These are phyloP conservation scores for Kernera saxatilis DNA, from an alignment of 345 rosid species.

Conservation along the genomic window DNA sequence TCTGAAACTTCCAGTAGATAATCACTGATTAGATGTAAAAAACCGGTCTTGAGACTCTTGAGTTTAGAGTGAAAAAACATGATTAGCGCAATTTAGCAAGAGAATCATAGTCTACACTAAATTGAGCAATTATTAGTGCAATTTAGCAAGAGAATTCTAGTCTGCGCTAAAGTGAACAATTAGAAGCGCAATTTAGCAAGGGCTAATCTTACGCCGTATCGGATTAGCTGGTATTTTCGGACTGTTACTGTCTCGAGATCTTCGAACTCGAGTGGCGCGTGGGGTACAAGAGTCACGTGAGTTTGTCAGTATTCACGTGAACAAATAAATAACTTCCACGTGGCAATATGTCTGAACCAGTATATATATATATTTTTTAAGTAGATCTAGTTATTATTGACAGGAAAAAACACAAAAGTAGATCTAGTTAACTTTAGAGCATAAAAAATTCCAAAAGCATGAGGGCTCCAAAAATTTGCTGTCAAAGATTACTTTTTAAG, in stretches of 20 bases:
- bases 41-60: not conserved
- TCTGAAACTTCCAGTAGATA: not conserved
- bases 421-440: slow-evolving; percentile 3
- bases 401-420: not conserved
- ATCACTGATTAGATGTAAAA: slow-evolving; percentile 5
- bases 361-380: not conserved
- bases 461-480: not conserved
- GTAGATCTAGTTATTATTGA: slow-evolving; percentile 9
- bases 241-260: slow-evolving; percentile 22
- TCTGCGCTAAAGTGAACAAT: not conserved
- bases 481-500: not conserved
- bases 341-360: not conserved
- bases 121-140: not conserved
- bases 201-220: not conserved
- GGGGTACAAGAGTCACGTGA: slow-evolving; percentile 22
- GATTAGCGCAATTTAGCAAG: not conserved
- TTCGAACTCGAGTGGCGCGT: slow-evolving; percentile 21
- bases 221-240: not conserved
- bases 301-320: slow-evolving; percentile 5
- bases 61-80: not conserved
- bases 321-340: not conserved
- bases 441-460: not conserved
- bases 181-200: slow-evolving; percentile 3
- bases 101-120: not conserved
- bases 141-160: not conserved